These are phyloP conservation scores for Przewalskia tangutica DNA, from an alignment of 257 asterid species.

Conservation along the genomic window DNA sequence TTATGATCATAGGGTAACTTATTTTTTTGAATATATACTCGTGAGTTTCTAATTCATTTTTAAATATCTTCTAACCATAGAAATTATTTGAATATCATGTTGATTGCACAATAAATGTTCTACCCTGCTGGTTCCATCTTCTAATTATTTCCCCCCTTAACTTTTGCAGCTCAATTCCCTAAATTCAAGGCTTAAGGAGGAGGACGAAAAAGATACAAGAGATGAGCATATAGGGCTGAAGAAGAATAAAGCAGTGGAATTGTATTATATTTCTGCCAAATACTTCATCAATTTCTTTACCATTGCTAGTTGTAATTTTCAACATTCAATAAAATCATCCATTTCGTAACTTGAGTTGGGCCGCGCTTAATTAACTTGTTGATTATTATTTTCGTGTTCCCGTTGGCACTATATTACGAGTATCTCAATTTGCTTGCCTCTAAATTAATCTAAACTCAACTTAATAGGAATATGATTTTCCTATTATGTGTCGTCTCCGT, in stretches of 20 bases:
- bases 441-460: too few relatives aligned
- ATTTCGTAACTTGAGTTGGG: neutral
- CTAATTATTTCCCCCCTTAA: neutral
- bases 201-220: neutral
- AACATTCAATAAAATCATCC: neutral
- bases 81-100: too few relatives aligned
- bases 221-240: neutral
- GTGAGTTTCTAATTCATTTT: too few relatives aligned
- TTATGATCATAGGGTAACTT: too few relatives aligned
- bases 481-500: too few relatives aligned
- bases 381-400: neutral
- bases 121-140: neutral
- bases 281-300: neutral
- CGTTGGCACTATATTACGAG: too few relatives aligned
- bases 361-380: neutral
- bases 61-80: too few relatives aligned
- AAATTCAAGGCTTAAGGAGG: slow-evolving; percentile 1
- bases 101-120: too few relatives aligned
- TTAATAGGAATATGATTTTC: too few relatives aligned
- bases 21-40: too few relatives aligned
- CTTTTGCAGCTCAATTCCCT: neutral
- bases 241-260: neutral
- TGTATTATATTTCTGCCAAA: neutral
- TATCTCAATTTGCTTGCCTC: too few relatives aligned
- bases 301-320: neutral